Conservation (phyloP, 208 protist species). For the Crithidia sp. region DNA sequence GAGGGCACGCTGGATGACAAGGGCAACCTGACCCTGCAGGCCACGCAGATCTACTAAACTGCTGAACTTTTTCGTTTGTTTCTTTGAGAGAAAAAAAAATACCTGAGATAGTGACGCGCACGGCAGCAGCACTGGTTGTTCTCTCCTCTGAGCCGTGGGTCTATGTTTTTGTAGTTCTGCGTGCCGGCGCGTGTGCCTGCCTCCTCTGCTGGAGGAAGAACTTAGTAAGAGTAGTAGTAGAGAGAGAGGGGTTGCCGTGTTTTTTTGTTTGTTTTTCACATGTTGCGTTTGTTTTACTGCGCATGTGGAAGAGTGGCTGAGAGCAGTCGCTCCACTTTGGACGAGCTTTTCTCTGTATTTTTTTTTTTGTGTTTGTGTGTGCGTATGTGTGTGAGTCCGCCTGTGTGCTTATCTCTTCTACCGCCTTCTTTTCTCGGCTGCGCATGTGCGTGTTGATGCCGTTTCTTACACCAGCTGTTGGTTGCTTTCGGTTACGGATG, state of each 20-base stretch:
- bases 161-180: constrained; percentile 2
- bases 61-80: constrained; percentile 3
- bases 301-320: too few species aligned
- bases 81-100: constrained; percentile 5
- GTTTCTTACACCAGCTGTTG: too few species aligned
- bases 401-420: too few species aligned
- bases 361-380: not conserved
- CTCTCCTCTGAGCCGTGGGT: too few species aligned
- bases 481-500: too few species aligned
- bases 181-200: not conserved
- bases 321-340: too few species aligned
- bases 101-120: not conserved
- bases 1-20: constrained; percentile 82
- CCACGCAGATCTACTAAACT: constrained; percentile 77
- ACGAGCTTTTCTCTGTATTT: not conserved
- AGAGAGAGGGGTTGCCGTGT: not conserved
- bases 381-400: too few species aligned
- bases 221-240: not conserved
- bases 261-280: not conserved
- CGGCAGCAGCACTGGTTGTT: too few species aligned
- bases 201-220: not conserved
- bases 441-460: too few species aligned
- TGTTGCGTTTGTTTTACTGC: not conserved
- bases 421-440: too few species aligned
- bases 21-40: constrained; percentile 54